Evolutionary conservation across 202 grass and related monocot species (phyloP).

Genomic region (Setaria italica): DNA sequence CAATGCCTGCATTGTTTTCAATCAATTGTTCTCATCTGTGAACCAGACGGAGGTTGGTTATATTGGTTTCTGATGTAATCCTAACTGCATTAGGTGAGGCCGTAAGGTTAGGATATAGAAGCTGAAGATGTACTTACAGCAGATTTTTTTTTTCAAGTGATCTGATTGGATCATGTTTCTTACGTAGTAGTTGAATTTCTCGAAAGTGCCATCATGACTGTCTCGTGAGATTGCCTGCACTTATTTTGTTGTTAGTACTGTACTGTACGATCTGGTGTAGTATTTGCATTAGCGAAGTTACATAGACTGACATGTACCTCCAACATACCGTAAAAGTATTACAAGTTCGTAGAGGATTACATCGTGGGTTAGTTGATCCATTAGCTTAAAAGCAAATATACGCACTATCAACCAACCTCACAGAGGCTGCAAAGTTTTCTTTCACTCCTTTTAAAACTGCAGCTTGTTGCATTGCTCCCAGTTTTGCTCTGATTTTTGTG

Average conservation of each 20-base stretch:
- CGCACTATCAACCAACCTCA: neutral
- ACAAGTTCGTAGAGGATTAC: conserved; percentile 24
- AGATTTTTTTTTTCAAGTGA: neutral
- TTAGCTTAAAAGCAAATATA: conserved; percentile 1
- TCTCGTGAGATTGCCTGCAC: neutral
- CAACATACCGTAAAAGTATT: neutral
- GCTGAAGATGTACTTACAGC: conserved; percentile 13
- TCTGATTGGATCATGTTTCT: neutral
- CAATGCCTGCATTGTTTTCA: neutral
- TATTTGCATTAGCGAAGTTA: neutral
- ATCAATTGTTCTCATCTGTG: conserved; percentile 4
- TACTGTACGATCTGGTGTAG: neutral
- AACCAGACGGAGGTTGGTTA: neutral
- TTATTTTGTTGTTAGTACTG: neutral
- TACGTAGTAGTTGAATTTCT: neutral
- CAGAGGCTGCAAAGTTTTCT: neutral
- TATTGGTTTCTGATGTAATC: neutral
- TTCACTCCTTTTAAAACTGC: neutral
- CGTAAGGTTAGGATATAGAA: neutral
- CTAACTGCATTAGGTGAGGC: neutral
- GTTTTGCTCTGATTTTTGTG: neutral
- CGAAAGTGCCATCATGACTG: neutral
- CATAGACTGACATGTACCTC: neutral
- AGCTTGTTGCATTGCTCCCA: neutral
- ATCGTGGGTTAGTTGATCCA: neutral